Evolutionary conservation across 352 stramenopile genomes (phyloP).

Genomic region (Phytopythium oedochilum): DNA sequence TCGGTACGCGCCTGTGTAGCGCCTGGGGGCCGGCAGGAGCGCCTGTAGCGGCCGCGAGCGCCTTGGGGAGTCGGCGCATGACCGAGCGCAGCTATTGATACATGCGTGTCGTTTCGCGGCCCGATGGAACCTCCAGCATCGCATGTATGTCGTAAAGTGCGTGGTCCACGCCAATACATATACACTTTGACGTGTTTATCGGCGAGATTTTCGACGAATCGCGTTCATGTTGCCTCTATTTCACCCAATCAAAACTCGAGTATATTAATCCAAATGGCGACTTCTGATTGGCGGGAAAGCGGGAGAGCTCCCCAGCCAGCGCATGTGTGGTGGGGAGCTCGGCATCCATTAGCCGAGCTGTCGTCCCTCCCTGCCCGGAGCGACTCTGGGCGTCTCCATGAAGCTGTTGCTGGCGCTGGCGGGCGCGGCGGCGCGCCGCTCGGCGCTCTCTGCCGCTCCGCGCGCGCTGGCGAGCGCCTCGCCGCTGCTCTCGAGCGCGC

Average conservation of each 20-base stretch:
- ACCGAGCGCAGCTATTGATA: neutral
- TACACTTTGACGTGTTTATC: neutral
- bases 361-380: constrained; percentile 14
- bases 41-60: too few relatives aligned
- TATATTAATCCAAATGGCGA: too few relatives aligned
- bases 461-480: constrained; percentile 5
- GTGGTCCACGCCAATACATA: neutral
- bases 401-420: constrained; percentile 44
- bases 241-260: neutral
- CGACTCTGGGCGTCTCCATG: constrained; percentile 15
- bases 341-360: neutral
- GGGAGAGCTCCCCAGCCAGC: neutral
- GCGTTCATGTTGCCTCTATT: neutral
- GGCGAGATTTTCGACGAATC: neutral
- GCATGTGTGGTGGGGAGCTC: constrained; percentile 1
- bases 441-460: constrained; percentile 8
- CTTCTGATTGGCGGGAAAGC: constrained; percentile 5
- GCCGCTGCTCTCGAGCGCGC: constrained; percentile 8
- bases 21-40: too few relatives aligned
- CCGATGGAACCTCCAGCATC: neutral
- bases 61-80: too few relatives aligned
- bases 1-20: too few relatives aligned
- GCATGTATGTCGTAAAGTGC: neutral
- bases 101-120: neutral
- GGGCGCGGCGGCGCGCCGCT: constrained; percentile 20